Conservation (phyloP, 257 asterid species). For the Solanum sejunctum region DNA sequence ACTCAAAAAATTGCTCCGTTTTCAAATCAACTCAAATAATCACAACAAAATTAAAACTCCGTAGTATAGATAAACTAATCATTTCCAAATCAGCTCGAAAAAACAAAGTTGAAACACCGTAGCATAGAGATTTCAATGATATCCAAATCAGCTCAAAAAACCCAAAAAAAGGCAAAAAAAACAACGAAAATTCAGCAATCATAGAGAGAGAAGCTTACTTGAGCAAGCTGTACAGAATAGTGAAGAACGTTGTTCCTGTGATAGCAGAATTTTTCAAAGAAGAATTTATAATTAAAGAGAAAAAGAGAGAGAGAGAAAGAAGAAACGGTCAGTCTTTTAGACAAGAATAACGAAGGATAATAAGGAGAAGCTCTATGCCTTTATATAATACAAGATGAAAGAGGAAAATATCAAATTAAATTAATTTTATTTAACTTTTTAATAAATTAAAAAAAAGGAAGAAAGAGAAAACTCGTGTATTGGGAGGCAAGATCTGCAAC, state of each 20-base stretch:
- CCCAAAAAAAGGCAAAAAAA: neutral
- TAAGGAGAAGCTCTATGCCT: neutral
- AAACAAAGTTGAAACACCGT: neutral
- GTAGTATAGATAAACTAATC: neutral
- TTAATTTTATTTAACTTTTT: neutral
- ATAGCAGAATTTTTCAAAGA: neutral
- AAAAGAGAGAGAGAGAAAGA: neutral
- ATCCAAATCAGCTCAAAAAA: neutral
- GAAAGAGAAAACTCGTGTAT: neutral
- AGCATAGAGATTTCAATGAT: neutral
- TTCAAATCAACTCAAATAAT: neutral
- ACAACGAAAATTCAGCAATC: neutral
- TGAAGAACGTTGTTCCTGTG: neutral
- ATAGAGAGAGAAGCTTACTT: slow-evolving; percentile 25
- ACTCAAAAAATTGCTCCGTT: neutral
- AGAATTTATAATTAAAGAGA: neutral
- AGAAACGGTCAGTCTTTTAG: slow-evolving; percentile 27
- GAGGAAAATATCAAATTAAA: neutral
- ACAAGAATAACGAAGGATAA: slow-evolving; percentile 40
- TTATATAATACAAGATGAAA: neutral
- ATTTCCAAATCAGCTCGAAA: neutral
- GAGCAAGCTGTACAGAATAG: slow-evolving; percentile 43
- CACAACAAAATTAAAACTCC: neutral
- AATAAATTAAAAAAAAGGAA: neutral
- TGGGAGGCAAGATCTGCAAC: slow-evolving; percentile 28